Conservation (phyloP, 1,139 yeast species). For the Yamadazyma atlantica region DNA sequence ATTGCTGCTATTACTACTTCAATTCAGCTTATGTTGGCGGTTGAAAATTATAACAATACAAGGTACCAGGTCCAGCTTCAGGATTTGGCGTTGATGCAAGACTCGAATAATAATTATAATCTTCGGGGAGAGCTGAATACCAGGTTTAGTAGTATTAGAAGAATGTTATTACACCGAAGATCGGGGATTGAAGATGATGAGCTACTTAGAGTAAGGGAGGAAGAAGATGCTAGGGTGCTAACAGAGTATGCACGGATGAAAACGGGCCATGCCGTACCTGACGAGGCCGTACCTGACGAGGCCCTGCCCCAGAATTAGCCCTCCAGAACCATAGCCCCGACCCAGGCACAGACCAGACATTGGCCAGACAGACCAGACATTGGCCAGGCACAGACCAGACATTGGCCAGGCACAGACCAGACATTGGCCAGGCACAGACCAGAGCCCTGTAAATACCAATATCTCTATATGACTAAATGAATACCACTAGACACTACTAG, state of each 20-base stretch:
- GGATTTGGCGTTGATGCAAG: slow-evolving; percentile 48
- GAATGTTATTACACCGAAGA: slow-evolving; percentile 63
- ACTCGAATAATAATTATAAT: slow-evolving; percentile 47
- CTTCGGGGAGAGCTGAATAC: slow-evolving; percentile 49
- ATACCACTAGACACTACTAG: too few relatives aligned
- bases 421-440: too few relatives aligned
- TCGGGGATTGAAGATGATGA: slow-evolving; percentile 24
- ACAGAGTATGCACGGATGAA: slow-evolving; percentile 35
- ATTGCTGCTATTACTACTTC: slow-evolving; percentile 40
- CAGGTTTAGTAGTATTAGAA: slow-evolving; percentile 42
- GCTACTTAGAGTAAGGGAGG: slow-evolving; percentile 17
- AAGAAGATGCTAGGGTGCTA: slow-evolving; percentile 31
- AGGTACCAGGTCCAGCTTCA: slow-evolving; percentile 28
- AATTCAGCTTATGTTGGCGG: slow-evolving; percentile 45
- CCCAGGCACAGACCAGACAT: too few relatives aligned
- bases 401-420: too few relatives aligned
- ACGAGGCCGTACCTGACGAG: too few relatives aligned
- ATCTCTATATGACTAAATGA: too few relatives aligned
- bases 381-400: too few relatives aligned
- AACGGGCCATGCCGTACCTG: too few relatives aligned
- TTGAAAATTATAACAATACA: slow-evolving; percentile 35
- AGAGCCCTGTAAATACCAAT: too few relatives aligned
- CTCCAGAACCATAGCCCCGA: too few relatives aligned
- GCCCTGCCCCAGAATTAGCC: too few relatives aligned
- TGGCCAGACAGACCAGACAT: too few relatives aligned